These are phyloP conservation scores for Wickerhamiella azymoides DNA, from an alignment of 805 yeast genomes.

Conservation along the genomic window DNA sequence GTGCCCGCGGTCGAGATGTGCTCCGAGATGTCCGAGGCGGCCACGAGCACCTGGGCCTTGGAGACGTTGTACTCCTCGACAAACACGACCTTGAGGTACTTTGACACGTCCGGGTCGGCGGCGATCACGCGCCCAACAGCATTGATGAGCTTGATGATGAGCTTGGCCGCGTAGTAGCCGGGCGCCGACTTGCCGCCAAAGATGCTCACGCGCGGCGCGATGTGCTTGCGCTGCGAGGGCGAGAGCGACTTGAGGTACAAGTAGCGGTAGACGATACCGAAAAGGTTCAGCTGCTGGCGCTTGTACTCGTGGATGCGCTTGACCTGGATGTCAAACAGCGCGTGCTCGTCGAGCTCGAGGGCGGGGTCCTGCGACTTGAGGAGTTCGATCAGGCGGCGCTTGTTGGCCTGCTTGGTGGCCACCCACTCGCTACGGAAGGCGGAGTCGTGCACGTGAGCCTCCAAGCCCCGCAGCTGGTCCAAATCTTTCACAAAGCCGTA, in stretches of 20 bases:
- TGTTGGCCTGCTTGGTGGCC: conserved; percentile 54
- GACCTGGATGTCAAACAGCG: conserved; percentile 81
- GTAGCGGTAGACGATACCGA: conserved; percentile 78
- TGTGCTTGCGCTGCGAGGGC: conserved; percentile 44
- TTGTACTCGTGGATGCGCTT: conserved; percentile 92
- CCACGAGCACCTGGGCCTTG: conserved; percentile 80
- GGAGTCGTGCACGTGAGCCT: conserved; percentile 50
- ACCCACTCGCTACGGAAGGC: conserved; percentile 61
- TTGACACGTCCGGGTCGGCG: conserved; percentile 58
- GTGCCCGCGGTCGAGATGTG: conserved; percentile 97
- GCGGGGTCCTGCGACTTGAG: conserved; percentile 51
- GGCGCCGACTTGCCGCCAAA: conserved; percentile 97
- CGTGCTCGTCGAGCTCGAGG: conserved; percentile 43
- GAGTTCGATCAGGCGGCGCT: conserved; percentile 48
- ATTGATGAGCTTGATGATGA: conserved; percentile 74
- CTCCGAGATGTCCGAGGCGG: conserved; percentile 82
- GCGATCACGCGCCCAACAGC: conserved; percentile 71
- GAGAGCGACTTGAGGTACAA: conserved; percentile 57
- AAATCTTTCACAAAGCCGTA: conserved; percentile 58
- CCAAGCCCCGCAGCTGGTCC: conserved; percentile 50
- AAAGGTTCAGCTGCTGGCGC: conserved; percentile 85
- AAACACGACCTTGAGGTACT: conserved; percentile 71
- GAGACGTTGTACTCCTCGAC: conserved; percentile 89
- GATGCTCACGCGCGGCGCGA: conserved; percentile 61
- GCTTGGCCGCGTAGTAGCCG: conserved; percentile 92